phyloP scores from a whole-genome alignment of 2,329 filamentous ascomycete genomes.

The Colletotrichum melonis region DNA sequence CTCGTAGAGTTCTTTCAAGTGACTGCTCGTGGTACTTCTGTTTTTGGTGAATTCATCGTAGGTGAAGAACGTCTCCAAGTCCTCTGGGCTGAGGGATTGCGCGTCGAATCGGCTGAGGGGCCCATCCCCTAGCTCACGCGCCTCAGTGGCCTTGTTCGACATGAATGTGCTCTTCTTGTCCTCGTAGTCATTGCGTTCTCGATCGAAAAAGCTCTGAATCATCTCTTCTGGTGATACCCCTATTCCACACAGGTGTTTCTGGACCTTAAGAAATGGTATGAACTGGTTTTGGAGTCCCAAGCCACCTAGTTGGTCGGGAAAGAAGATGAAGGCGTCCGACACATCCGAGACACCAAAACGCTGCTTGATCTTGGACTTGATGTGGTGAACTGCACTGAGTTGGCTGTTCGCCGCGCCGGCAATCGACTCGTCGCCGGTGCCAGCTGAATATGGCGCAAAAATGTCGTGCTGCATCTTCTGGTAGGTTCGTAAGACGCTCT shows the following conservation, averaged over 20 bases:
- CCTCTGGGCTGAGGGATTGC: neutral
- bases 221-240: neutral
- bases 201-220: neutral
- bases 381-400: constrained; percentile 42
- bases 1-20: neutral
- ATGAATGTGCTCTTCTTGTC: neutral
- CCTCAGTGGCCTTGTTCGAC: neutral
- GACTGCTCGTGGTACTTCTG: neutral
- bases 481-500: constrained; percentile 55
- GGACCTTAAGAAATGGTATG: constrained; percentile 51
- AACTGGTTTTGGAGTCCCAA: constrained; percentile 60
- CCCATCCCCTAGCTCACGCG: neutral
- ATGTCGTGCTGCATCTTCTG: constrained; percentile 50
- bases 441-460: constrained; percentile 42
- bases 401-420: neutral
- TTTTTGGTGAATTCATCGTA: neutral
- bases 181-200: neutral
- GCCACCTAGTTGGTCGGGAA: constrained; percentile 58
- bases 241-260: constrained; percentile 37
- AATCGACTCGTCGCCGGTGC: constrained; percentile 26
- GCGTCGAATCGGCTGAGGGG: neutral
- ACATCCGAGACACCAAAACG: constrained; percentile 51
- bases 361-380: constrained; percentile 44
- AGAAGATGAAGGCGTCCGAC: constrained; percentile 59
- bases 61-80: neutral